phyloP scores from a whole-genome alignment of 176 grass and related monocot genomes.

The Carex parvula region DNA sequence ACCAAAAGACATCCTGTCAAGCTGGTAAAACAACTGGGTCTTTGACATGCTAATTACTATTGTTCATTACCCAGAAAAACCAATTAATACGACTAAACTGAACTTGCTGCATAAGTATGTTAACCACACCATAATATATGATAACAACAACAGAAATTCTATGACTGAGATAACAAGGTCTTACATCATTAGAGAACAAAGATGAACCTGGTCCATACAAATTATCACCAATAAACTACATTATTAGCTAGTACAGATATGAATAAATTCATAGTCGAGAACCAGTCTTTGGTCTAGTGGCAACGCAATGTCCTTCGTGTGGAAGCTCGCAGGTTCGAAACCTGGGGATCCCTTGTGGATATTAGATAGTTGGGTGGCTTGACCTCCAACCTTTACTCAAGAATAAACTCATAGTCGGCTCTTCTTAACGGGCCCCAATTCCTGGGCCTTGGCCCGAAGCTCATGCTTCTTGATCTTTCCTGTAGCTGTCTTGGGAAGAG shows the following conservation, averaged over 20 bases:
- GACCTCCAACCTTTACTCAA: no score
- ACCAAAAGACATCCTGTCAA: background rate
- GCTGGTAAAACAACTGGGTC: background rate
- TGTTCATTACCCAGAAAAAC: no score
- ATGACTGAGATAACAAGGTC: background rate
- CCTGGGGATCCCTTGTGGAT: no score
- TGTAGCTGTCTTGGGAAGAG: slow-evolving; percentile 86
- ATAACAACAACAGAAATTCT: background rate
- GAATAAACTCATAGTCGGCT: slow-evolving; percentile 49
- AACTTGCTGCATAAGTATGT: background rate
- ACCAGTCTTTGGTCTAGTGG: no score
- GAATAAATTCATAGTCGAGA: slow-evolving; percentile 39
- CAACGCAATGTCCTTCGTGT: no score
- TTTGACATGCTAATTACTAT: no score
- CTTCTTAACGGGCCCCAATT: slow-evolving; percentile 70
- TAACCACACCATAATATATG: background rate
- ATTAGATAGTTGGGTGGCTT: no score
- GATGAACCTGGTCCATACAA: background rate
- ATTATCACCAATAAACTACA: background rate
- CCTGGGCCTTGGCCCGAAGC: slow-evolving; percentile 72
- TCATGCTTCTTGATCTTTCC: slow-evolving; percentile 98
- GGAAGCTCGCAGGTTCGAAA: no score
- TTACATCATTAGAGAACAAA: background rate
- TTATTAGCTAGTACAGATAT: background rate
- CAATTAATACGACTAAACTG: background rate